A percentile compares a stretch with the other conserved stretches of the same genome.
phyloP scores from a whole-genome alignment of 257 asterid species.

The Voacanga thouarsii region DNA sequence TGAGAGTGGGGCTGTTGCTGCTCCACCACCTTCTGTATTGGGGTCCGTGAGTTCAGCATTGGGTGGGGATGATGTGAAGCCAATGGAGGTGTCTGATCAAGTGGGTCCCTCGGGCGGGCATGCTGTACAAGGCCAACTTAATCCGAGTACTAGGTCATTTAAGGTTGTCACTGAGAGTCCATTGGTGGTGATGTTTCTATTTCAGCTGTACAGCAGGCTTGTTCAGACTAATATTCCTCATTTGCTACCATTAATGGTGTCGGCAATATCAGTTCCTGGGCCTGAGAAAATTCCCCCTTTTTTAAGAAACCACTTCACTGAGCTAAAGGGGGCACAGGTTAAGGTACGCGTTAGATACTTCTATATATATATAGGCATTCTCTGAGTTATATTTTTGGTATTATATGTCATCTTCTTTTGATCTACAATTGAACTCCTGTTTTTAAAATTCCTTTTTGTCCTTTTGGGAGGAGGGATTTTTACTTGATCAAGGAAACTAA shows the following conservation, averaged over 20 bases:
- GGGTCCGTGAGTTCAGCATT: conserved; percentile 61
- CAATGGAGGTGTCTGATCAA: conserved; percentile 76
- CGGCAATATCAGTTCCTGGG: conserved; percentile 94
- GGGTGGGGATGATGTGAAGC: conserved; percentile 80
- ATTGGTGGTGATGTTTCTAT: conserved; percentile 93
- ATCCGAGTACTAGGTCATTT: conserved; percentile 97
- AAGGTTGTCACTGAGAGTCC: conserved; percentile 99
- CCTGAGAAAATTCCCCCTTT: conserved; percentile 90
- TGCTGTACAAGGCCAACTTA: conserved; percentile 73
- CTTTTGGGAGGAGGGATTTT: neutral
- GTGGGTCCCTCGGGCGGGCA: conserved; percentile 58
- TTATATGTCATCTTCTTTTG: neutral
- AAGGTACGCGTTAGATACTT: conserved; percentile 50
- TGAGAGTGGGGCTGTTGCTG: conserved; percentile 85
- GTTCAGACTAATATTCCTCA: conserved; percentile 98
- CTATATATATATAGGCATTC: too few species aligned
- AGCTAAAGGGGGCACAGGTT: conserved; percentile 96
- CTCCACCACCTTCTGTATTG: conserved; percentile 70
- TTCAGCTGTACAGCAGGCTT: conserved; percentile 90
- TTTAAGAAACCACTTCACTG: conserved; percentile 82
- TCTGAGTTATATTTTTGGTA: neutral
- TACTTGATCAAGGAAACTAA: neutral
- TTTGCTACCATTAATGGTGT: conserved; percentile 89
- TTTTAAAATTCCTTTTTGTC: neutral
- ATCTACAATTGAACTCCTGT: neutral